Percentiles rank a stretch among this genome's conserved stretches.
Evolutionary conservation across 164 flowering plant genomes (phyloP).

Genomic region (Aristolochia fimbriata): DNA sequence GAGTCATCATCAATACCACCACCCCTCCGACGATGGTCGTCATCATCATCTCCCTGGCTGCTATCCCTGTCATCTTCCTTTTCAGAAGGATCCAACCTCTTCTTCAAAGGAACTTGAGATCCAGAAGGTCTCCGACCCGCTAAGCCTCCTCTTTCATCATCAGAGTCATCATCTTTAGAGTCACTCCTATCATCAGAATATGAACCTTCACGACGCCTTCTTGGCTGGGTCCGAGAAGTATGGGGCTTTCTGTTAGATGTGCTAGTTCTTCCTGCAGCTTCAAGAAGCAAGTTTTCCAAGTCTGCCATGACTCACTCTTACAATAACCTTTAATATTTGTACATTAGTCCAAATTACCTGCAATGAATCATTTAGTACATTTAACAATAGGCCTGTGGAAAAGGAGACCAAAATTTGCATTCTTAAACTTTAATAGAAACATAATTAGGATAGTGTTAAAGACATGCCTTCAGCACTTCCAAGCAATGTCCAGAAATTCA

Average conservation of each 20-base stretch:
- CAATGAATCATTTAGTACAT: too few relatives aligned
- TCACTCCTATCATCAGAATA: slow-evolving; percentile 85
- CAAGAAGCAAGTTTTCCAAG: slow-evolving; percentile 72
- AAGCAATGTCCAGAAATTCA: too few relatives aligned
- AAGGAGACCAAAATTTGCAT: too few relatives aligned
- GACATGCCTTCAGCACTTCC: too few relatives aligned
- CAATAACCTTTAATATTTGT: too few relatives aligned
- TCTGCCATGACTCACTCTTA: slow-evolving; percentile 46
- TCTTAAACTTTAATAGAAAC: too few relatives aligned
- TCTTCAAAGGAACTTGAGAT: slow-evolving; percentile 86
- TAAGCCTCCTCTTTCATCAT: slow-evolving; percentile 40
- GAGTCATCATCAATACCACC: slow-evolving; percentile 56
- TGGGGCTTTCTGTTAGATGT: slow-evolving; percentile 47
- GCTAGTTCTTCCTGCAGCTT: slow-evolving; percentile 85
- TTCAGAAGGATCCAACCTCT: slow-evolving; percentile 66
- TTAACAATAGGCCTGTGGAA: too few relatives aligned
- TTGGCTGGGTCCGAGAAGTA: slow-evolving; percentile 37
- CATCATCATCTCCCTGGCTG: slow-evolving; percentile 45
- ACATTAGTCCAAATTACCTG: too few relatives aligned
- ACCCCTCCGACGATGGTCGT: slow-evolving; percentile 35
- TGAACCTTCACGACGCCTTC: slow-evolving; percentile 54
- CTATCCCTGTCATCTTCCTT: slow-evolving; percentile 52
- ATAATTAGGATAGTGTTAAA: too few relatives aligned
- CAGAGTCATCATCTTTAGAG: slow-evolving; percentile 78
- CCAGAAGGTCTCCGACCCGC: slow-evolving; percentile 58